These are phyloP conservation scores for Xylaria arbuscula DNA, from an alignment of 2,329 filamentous ascomycete species.

Conservation along the genomic window DNA sequence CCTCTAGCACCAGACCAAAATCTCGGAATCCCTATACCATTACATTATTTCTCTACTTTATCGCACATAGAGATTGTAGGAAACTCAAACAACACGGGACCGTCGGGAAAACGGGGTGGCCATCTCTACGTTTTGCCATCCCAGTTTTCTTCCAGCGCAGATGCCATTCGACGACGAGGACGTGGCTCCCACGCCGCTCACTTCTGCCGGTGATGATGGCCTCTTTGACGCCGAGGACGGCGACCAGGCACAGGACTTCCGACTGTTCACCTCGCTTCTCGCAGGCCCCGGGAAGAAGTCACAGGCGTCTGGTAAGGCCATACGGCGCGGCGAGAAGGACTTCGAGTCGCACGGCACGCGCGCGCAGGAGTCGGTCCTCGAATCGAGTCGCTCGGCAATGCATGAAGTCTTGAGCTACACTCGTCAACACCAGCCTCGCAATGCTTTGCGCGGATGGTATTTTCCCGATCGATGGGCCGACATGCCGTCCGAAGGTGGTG, in stretches of 20 bases:
- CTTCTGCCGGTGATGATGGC: slow-evolving; percentile 37
- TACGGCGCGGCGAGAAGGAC: slow-evolving; percentile 95
- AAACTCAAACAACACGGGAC: background rate
- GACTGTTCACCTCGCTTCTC: slow-evolving; percentile 70
- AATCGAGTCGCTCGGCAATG: slow-evolving; percentile 86
- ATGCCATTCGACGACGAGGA: slow-evolving; percentile 49
- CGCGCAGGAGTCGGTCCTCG: slow-evolving; percentile 80
- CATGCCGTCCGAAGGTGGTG: slow-evolving; percentile 37
- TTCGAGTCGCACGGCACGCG: slow-evolving; percentile 93
- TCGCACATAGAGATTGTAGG: background rate
- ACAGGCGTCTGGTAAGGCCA: slow-evolving; percentile 66
- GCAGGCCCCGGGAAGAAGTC: slow-evolving; percentile 48
- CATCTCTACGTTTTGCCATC: background rate
- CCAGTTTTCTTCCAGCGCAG: background rate
- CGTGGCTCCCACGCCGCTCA: slow-evolving; percentile 26
- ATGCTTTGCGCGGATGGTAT: slow-evolving; percentile 77
- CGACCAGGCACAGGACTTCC: slow-evolving; percentile 77
- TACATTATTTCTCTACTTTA: background rate
- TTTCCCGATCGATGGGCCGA: slow-evolving; percentile 70
- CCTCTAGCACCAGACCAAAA: background rate
- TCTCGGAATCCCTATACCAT: background rate
- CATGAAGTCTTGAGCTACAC: slow-evolving; percentile 85
- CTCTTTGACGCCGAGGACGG: slow-evolving; percentile 41
- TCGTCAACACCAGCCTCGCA: slow-evolving; percentile 76
- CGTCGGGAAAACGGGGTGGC: background rate